These are phyloP conservation scores for Phialophora expanda DNA, from an alignment of 2,329 filamentous ascomycete species.

Conservation along the genomic window DNA sequence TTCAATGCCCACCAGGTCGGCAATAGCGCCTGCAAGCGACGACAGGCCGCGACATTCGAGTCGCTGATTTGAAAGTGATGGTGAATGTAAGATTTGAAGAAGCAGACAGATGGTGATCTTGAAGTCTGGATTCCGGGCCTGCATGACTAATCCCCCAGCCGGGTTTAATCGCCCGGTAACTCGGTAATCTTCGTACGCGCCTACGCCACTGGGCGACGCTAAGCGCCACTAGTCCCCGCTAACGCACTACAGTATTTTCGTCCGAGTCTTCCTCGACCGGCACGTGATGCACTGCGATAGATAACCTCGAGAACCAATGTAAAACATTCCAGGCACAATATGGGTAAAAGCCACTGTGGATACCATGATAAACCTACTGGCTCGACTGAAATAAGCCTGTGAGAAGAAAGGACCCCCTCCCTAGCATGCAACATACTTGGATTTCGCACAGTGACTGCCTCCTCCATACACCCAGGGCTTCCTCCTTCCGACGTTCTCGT, in stretches of 20 bases:
- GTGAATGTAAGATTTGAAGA: constrained; percentile 1
- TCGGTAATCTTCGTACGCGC: background rate
- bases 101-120: background rate
- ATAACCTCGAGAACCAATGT: background rate
- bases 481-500: background rate
- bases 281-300: too few relatives aligned
- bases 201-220: background rate
- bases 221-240: background rate
- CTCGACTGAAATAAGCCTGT: too few relatives aligned
- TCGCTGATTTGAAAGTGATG: background rate
- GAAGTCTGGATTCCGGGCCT: background rate
- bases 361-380: background rate
- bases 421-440: too few relatives aligned
- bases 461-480: background rate
- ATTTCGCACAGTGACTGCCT: background rate
- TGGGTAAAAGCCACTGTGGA: background rate
- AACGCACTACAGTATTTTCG: background rate
- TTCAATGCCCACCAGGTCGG: background rate
- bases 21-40: background rate
- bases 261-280: too few relatives aligned
- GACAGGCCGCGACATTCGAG: background rate
- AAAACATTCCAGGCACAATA: background rate
- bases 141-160: background rate
- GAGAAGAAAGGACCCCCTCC: background rate
- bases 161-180: background rate